These are phyloP conservation scores for Chiua sp. DNA, from an alignment of 1,284 basidiomycete genomes.

Conservation along the genomic window DNA sequence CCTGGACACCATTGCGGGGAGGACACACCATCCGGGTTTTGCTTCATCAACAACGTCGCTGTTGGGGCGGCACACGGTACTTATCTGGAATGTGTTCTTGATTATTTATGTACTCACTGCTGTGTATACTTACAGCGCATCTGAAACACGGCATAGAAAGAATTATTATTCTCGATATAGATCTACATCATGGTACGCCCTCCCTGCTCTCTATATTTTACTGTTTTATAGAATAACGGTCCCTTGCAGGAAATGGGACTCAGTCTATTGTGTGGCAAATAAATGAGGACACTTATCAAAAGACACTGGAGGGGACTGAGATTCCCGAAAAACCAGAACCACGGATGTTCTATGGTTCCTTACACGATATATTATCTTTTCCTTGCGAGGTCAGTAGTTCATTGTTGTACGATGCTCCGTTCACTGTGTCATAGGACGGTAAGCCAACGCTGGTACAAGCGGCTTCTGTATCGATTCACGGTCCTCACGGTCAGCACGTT, in stretches of 20 bases:
- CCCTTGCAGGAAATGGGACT: slow-evolving; percentile 74
- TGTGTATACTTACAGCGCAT: slow-evolving; percentile 64
- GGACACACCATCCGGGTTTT: slow-evolving; percentile 89
- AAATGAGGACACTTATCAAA: slow-evolving; percentile 84
- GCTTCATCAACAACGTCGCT: slow-evolving; percentile 88
- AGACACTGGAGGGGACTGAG: slow-evolving; percentile 60
- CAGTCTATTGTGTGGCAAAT: slow-evolving; percentile 86
- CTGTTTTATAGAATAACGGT: slow-evolving; percentile 1
- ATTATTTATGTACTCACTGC: not conserved
- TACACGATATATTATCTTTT: slow-evolving; percentile 86
- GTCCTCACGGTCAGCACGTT: slow-evolving; percentile 89
- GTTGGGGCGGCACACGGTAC: slow-evolving; percentile 90
- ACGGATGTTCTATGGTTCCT: slow-evolving; percentile 25
- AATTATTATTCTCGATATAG: slow-evolving; percentile 91
- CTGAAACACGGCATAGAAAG: slow-evolving; percentile 80
- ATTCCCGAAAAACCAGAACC: slow-evolving; percentile 15
- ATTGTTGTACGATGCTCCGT: not conserved
- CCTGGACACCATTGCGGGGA: slow-evolving; percentile 95
- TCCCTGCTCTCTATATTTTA: not conserved
- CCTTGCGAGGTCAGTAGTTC: slow-evolving; percentile 79
- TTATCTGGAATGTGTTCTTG: slow-evolving; percentile 8
- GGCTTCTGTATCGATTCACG: slow-evolving; percentile 82
- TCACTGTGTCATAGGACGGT: slow-evolving; percentile 65
- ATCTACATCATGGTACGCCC: slow-evolving; percentile 85
- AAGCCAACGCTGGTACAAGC: slow-evolving; percentile 81